phyloP scores from a whole-genome alignment of 345 rosid genomes.

The Corymbia maculata region DNA sequence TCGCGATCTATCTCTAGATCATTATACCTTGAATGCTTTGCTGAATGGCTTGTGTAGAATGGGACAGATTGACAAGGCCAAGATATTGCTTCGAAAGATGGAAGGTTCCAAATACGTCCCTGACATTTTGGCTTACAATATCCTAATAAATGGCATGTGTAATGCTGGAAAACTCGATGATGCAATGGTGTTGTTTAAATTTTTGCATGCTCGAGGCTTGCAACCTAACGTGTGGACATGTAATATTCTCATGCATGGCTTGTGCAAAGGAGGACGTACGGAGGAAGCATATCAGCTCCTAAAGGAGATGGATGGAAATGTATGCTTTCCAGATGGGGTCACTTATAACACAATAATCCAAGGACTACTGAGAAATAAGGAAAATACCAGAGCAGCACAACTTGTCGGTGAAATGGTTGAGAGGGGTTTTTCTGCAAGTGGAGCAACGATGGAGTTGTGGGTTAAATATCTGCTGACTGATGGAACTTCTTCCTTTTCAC shows the following conservation, averaged over 20 bases:
- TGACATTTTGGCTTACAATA: not conserved
- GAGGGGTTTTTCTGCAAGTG: not conserved
- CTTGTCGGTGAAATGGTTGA: not conserved
- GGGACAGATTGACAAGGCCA: not conserved
- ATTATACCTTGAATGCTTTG: not conserved
- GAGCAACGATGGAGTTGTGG: not conserved
- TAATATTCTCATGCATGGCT: not conserved
- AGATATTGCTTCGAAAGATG: not conserved
- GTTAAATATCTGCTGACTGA: not conserved
- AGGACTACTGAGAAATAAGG: not conserved
- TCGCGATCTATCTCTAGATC: not conserved
- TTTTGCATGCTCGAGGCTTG: not conserved
- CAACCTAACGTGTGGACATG: not conserved
- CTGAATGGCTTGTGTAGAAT: not conserved
- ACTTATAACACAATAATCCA: not conserved
- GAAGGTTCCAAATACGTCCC: not conserved
- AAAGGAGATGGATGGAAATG: not conserved
- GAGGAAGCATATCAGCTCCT: not conserved
- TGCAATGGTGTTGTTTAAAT: not conserved
- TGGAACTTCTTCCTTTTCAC: not conserved
- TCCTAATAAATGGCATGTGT: not conserved
- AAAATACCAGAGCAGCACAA: not conserved
- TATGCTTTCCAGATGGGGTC: not conserved
- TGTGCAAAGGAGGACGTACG: not conserved
- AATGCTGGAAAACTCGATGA: not conserved